Evolutionary conservation across 148 eudicot species (phyloP), one percentile per base, ranked within the genome.

Genomic region (Polygonum maritimum): DNA sequence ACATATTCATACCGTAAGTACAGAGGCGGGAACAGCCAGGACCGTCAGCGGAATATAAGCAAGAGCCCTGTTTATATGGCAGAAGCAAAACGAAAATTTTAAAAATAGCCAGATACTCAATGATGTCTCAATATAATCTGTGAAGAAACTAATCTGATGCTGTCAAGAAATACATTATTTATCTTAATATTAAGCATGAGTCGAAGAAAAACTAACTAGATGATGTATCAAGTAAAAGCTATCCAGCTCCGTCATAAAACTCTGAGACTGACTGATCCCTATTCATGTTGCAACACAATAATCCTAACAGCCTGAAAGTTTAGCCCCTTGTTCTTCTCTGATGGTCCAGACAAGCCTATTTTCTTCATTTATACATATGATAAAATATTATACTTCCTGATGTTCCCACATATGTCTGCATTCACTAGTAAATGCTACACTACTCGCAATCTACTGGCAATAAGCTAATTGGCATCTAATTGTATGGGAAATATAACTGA

Each of bases 1-100:
- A 65, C 33, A 69, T 73, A 74, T 71, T 76, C 87, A 76, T 89
- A 95, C 99, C 71, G 98, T 92, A 74, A 92, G 94, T 77, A 95
- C 83, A 83, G 99, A 92, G 49, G 97, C 99, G 18, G 99, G 99
- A 82, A 95, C 99, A 80, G 99, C 98, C 75, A 95, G 83, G 75
- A 95, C 84, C 16, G 99, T 95, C 39, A 95, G 81, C 79, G 99
- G 99, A 82, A 95, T 81, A 75, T 95, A 95, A 10, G 98, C 98
- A 83, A 92, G 78, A 84, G 98, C 99, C 90, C 99, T 95, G 91
- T 79, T 80, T 76, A 44, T 40, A 75, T 57, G 78, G 62, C 8
- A 81, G 54, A 63, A 72, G 4, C 11, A 38, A 26, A 45, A 35
- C 52, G n/a, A n/a, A n/a, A 19, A 44, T 44, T 44, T 44, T 0